Evolutionary conservation across 2,329 filamentous ascomycete species (phyloP).

Genomic region (Rhynchosporium graminicola): DNA sequence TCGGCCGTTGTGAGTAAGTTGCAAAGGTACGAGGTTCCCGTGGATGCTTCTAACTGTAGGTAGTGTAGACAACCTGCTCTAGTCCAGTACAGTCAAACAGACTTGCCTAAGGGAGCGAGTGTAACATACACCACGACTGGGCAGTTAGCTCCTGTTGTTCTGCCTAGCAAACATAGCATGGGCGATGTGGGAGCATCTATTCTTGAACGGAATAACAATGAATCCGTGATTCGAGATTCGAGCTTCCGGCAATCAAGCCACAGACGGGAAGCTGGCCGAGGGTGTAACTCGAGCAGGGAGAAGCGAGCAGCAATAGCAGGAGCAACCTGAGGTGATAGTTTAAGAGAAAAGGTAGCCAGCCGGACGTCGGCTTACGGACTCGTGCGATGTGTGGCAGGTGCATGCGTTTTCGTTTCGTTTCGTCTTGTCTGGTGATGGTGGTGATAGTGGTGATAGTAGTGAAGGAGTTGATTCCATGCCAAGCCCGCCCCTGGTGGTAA

Average conservation of each 20-base stretch:
- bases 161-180: background rate
- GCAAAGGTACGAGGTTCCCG: background rate
- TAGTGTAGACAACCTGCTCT: background rate
- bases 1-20: background rate
- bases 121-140: background rate
- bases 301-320: background rate
- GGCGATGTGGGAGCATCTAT: background rate
- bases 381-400: conserved; percentile 4
- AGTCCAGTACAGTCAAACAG: background rate
- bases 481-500: background rate
- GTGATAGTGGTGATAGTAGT: background rate
- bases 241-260: conserved; percentile 1
- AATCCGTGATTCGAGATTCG: background rate
- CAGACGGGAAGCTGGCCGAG: conserved; percentile 4
- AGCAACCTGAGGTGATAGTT: conserved; percentile 9
- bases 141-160: background rate
- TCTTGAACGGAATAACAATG: background rate
- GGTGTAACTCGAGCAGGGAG: conserved; percentile 1
- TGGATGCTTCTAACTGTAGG: background rate
- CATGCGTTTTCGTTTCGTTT: background rate
- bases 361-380: background rate
- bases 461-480: too few species aligned
- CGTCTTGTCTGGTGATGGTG: background rate
- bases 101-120: background rate
- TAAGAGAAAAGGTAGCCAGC: background rate